Evolutionary conservation across 106 monocot species (phyloP).

Genomic region (Narthecium ossifragum): DNA sequence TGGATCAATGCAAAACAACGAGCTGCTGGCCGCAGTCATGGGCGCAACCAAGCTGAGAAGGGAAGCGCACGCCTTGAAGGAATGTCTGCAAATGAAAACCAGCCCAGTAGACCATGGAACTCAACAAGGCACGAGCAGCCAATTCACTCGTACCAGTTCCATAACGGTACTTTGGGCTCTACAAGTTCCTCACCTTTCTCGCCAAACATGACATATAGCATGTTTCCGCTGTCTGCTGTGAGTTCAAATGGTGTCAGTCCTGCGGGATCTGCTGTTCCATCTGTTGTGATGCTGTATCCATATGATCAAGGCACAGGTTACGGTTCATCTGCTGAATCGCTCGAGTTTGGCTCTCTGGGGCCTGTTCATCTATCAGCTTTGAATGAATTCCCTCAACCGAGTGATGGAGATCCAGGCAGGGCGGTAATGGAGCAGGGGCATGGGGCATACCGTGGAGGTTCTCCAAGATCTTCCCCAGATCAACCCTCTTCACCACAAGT

Average conservation of each 20-base stretch:
- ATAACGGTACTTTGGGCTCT: slow-evolving; percentile 23
- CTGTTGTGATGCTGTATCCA: slow-evolving; percentile 54
- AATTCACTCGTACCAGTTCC: slow-evolving; percentile 10
- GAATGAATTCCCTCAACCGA: slow-evolving; percentile 20
- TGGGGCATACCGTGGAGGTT: slow-evolving; percentile 22
- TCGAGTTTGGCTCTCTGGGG: slow-evolving; percentile 71
- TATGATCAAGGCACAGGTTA: slow-evolving; percentile 34
- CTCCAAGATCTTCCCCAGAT: slow-evolving; percentile 47
- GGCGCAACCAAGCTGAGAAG: slow-evolving; percentile 37
- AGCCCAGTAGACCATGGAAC: slow-evolving; percentile 29
- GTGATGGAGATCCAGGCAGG: slow-evolving; percentile 19
- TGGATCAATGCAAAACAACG: slow-evolving; percentile 56
- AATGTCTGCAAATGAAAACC: slow-evolving; percentile 15
- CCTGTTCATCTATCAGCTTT: slow-evolving; percentile 19
- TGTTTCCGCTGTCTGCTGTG: slow-evolving; percentile 26
- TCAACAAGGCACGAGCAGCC: slow-evolving; percentile 31
- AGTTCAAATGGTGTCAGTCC: slow-evolving; percentile 30
- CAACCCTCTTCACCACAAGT: slow-evolving; percentile 56
- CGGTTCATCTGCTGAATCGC: slow-evolving; percentile 28
- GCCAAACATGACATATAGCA: slow-evolving; percentile 27
- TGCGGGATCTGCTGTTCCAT: slow-evolving; percentile 10
- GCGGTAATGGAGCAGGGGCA: slow-evolving; percentile 37
- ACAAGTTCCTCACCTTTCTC: slow-evolving; percentile 20
- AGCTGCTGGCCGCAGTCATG: slow-evolving; percentile 25
- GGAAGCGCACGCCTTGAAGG: slow-evolving; percentile 22